phyloP scores from a whole-genome alignment of 2,329 filamentous ascomycete species.

The Lachnellula subtilissima region DNA sequence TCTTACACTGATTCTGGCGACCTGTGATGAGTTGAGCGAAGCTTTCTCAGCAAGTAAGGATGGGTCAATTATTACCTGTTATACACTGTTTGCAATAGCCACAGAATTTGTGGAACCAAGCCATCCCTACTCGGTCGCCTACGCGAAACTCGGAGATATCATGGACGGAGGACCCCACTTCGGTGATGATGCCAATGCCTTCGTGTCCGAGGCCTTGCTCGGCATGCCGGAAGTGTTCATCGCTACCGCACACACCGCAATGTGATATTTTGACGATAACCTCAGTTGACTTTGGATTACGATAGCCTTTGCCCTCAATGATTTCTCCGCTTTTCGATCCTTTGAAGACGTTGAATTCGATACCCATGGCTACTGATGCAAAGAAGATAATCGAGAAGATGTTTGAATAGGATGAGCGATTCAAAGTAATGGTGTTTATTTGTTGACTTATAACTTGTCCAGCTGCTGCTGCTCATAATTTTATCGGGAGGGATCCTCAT shows the following conservation, averaged over 20 bases:
- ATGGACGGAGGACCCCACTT: constrained; percentile 30
- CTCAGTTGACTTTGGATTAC: constrained; percentile 34
- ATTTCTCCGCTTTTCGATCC: constrained; percentile 1
- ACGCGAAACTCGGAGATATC: constrained; percentile 21
- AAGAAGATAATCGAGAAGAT: too few relatives aligned
- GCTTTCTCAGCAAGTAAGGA: neutral
- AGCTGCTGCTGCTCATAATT: too few relatives aligned
- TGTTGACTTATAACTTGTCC: too few relatives aligned
- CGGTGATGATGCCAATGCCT: constrained; percentile 39
- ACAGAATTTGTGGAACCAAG: constrained; percentile 37
- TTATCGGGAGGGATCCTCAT: too few relatives aligned
- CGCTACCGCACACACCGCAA: constrained; percentile 61
- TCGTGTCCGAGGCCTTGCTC: constrained; percentile 43
- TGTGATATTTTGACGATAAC: constrained; percentile 58
- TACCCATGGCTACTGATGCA: neutral
- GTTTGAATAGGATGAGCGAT: too few relatives aligned
- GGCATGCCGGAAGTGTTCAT: constrained; percentile 32
- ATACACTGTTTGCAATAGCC: constrained; percentile 40
- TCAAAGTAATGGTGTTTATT: too few relatives aligned
- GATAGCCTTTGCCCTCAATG: neutral
- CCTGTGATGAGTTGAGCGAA: constrained; percentile 42
- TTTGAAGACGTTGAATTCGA: constrained; percentile 9
- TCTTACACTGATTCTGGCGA: constrained; percentile 36
- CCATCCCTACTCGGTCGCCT: constrained; percentile 45
- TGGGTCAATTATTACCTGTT: neutral